phyloP scores from a whole-genome alignment of 2,329 filamentous ascomycete genomes.

The Alternaria incomplexa region DNA sequence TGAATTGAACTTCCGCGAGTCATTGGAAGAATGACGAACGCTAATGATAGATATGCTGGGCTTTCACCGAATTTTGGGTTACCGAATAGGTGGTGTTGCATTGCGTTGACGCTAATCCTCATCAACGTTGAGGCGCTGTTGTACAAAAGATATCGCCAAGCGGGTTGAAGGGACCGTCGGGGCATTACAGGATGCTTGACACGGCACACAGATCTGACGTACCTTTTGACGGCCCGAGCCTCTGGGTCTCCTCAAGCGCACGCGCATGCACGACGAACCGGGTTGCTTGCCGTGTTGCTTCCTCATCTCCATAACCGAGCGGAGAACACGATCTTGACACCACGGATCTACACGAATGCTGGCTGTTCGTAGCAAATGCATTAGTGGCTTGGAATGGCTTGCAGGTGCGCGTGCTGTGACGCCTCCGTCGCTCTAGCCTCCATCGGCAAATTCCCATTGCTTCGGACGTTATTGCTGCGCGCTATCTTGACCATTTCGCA shows the following conservation, averaged over 20 bases:
- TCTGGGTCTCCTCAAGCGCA: conserved; percentile 24
- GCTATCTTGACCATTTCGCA: conserved; percentile 3
- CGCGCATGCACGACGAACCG: conserved; percentile 23
- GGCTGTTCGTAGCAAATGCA: conserved; percentile 26
- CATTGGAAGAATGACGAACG: conserved; percentile 23
- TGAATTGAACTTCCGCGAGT: conserved; percentile 7
- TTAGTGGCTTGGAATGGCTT: conserved; percentile 35
- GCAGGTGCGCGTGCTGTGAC: conserved; percentile 27
- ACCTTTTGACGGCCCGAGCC: conserved; percentile 36
- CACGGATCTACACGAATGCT: not conserved
- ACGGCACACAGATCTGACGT: conserved; percentile 36
- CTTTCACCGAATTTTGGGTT: conserved; percentile 26
- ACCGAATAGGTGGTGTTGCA: conserved; percentile 37
- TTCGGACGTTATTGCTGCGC: conserved; percentile 10
- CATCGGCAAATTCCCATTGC: not conserved
- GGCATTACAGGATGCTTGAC: conserved; percentile 27
- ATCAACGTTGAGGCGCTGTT: conserved; percentile 29
- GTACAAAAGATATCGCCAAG: conserved; percentile 48
- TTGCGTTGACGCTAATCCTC: conserved; percentile 30
- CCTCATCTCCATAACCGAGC: conserved; percentile 23
- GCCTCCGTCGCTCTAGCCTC: not conserved
- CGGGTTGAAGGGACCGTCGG: conserved; percentile 29
- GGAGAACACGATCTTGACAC: not conserved
- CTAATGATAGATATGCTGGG: conserved; percentile 21
- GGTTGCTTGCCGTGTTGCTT: conserved; percentile 30